phyloP scores from a whole-genome alignment of 495 filamentous ascomycete species.

The Chaetomidium leptoderma region DNA sequence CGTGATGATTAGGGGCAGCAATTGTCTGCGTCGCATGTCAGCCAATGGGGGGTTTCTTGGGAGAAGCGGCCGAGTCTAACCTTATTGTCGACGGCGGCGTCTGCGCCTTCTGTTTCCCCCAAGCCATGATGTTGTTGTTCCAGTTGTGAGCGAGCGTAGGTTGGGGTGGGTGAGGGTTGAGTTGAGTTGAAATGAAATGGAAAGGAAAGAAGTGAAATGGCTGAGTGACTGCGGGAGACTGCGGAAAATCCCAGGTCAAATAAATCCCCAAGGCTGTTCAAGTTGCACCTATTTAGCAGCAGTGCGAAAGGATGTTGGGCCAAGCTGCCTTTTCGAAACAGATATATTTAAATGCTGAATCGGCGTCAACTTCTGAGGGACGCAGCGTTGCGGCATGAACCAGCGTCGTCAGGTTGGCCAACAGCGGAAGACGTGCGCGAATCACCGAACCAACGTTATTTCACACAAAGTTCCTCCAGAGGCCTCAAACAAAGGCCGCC shows the following conservation, averaged over 20 bases:
- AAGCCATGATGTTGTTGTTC: constrained; percentile 14
- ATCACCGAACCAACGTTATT: too few species aligned
- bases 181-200: too few species aligned
- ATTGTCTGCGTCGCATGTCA: constrained; percentile 40
- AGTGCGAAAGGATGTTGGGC: background rate
- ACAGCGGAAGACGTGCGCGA: background rate
- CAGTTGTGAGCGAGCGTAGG: background rate
- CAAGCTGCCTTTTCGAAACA: background rate
- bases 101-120: constrained; percentile 11
- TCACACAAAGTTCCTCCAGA: too few species aligned
- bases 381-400: background rate
- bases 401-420: constrained; percentile 6
- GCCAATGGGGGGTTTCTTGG: background rate
- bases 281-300: too few species aligned
- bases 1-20: constrained; percentile 72
- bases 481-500: background rate
- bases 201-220: too few species aligned
- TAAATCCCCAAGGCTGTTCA: background rate
- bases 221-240: too few species aligned
- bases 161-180: background rate
- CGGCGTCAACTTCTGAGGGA: background rate
- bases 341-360: background rate
- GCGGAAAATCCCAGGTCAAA: too few species aligned
- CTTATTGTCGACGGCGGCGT: constrained; percentile 10
- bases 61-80: background rate